These are phyloP conservation scores for Cyclostephanos tholiformis DNA, from an alignment of 108 stramenopile genomes.

Conservation along the genomic window DNA sequence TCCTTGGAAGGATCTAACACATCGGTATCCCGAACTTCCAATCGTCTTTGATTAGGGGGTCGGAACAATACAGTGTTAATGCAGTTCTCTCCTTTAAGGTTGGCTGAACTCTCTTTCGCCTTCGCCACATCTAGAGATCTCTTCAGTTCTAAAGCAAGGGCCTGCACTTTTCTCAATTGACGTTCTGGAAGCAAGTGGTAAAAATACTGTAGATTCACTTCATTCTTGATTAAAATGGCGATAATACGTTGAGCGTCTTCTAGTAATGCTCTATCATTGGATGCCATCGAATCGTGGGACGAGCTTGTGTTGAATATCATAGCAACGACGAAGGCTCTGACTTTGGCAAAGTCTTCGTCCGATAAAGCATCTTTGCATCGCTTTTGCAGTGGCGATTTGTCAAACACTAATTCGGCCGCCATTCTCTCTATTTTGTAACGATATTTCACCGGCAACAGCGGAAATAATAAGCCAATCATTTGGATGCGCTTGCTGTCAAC, in stretches of 20 bases:
- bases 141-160: constrained; percentile 32
- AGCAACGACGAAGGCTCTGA: constrained; percentile 28
- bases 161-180: constrained; percentile 24
- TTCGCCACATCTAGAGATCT: constrained; percentile 17
- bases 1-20: constrained; percentile 17
- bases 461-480: constrained; percentile 59
- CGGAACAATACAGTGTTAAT: constrained; percentile 21
- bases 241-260: constrained; percentile 39
- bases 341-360: constrained; percentile 22
- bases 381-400: constrained; percentile 40
- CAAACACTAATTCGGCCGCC: constrained; percentile 50
- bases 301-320: constrained; percentile 30
- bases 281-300: constrained; percentile 8
- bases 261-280: constrained; percentile 25
- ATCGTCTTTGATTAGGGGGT: constrained; percentile 1
- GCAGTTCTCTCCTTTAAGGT: constrained; percentile 25
- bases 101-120: constrained; percentile 24
- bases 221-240: constrained; percentile 10
- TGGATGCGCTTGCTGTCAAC: constrained; percentile 32
- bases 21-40: background rate
- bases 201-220: constrained; percentile 18
- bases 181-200: constrained; percentile 38
- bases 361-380: constrained; percentile 39
- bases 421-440: constrained; percentile 49
- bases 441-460: constrained; percentile 62